Evolutionary conservation across 495 filamentous ascomycete genomes (phyloP), one percentile per base, ranked within the genome.

Genomic region (Penicillium lividum): DNA sequence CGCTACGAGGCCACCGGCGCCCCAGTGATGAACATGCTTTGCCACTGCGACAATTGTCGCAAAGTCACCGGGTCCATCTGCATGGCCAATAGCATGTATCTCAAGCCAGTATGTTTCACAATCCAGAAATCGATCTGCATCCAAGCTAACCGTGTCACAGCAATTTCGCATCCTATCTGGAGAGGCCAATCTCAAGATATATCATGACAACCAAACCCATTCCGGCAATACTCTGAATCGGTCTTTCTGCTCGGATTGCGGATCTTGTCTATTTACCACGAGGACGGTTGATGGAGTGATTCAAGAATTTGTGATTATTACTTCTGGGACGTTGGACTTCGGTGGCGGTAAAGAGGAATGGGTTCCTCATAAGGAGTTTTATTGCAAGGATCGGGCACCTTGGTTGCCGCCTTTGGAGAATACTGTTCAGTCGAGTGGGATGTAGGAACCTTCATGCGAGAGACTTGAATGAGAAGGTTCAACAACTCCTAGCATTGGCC

Each of bases 11-110:
- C 28, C 11, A 48, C 4, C 10, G 46, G 46, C 15, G 25, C 22
- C 10, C 28, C 25, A 2, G 11, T 30, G 46, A 15, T 48, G 27
- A 30, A n/a, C 5, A 5, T 48, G 25, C 11, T 48, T 15, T 48
- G 46, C 27, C 27, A 48, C 27, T 48, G 46, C 46, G 28, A 48
- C 6, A 48, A 48, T 13, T 48, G 46, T 30, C 46, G 46, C 25
- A 49, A 49, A 3, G 28, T 30, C 28, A 49, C 27, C 11, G 46
- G 46, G 22, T 49, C 46, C 3, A 16, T 31, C 13, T 49, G 11
- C 27, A 30, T 49, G 28, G 46, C 46, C 11, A 49, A 31, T 30
- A 16, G 27, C 15, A 5, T 30, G 1, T 49, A 49, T 16, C 15
- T 15, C 27, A 49, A 49, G 8, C 22, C 46, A 8, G 46, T 49